These are phyloP conservation scores for Geotrichum ghanense DNA, from an alignment of 805 yeast species.

Conservation along the genomic window DNA sequence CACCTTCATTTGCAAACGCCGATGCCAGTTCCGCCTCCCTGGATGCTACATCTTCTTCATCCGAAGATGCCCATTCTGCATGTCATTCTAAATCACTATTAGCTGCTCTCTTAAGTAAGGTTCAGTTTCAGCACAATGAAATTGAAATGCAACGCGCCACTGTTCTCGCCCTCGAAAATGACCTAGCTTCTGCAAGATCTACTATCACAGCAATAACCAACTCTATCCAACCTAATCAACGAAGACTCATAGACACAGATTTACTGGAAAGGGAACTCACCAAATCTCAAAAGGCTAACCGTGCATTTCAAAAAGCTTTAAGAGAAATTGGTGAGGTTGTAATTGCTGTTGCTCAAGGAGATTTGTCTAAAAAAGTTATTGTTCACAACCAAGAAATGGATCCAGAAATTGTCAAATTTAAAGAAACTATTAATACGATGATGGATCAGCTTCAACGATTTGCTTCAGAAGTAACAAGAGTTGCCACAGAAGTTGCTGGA, in stretches of 20 bases:
- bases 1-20: too few species aligned
- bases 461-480: slow-evolving; percentile 71
- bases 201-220: slow-evolving; percentile 24
- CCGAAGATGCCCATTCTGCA: not conserved
- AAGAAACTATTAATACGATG: slow-evolving; percentile 76
- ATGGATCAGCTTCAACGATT: slow-evolving; percentile 78
- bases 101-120: slow-evolving; percentile 19
- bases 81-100: not conserved
- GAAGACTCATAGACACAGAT: slow-evolving; percentile 21
- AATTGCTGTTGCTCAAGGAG: slow-evolving; percentile 83
- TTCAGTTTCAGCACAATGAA: slow-evolving; percentile 26
- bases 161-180: slow-evolving; percentile 23
- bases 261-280: slow-evolving; percentile 27
- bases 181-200: slow-evolving; percentile 24
- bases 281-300: slow-evolving; percentile 42
- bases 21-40: not conserved
- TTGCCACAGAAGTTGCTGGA: slow-evolving; percentile 83
- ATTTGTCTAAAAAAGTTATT: slow-evolving; percentile 67
- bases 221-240: slow-evolving; percentile 20
- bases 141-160: slow-evolving; percentile 25
- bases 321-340: slow-evolving; percentile 79
- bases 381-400: slow-evolving; percentile 61
- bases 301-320: slow-evolving; percentile 55
- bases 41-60: not conserved
- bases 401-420: slow-evolving; percentile 70